Percentiles rank a stretch among this genome's conserved stretches.
phyloP scores from a whole-genome alignment of 257 asterid genomes.

The Knoxia roxburghii region DNA sequence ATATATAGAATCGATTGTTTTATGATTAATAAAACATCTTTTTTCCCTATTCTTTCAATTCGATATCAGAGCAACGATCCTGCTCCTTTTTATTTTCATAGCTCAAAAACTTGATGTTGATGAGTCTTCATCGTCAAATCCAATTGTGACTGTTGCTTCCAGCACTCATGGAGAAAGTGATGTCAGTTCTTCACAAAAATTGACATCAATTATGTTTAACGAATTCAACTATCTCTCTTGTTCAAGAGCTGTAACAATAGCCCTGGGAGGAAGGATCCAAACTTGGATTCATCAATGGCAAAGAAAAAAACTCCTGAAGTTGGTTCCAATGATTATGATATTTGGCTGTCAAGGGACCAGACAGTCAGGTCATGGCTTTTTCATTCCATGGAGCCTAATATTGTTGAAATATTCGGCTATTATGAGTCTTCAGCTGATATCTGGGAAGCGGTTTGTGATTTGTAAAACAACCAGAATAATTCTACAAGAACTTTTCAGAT shows the following conservation, averaged over 20 bases:
- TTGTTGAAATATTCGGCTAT: constrained; percentile 1
- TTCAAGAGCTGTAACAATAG: not conserved
- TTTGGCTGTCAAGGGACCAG: too few species aligned
- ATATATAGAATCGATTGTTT: too few species aligned
- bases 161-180: not conserved
- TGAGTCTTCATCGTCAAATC: too few species aligned
- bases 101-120: too few species aligned
- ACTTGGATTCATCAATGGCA: not conserved
- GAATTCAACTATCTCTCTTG: not conserved
- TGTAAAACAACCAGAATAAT: not conserved
- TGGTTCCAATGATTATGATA: not conserved
- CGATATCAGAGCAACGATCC: too few species aligned
- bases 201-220: not conserved
- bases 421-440: not conserved
- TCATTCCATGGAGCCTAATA: not conserved
- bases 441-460: not conserved
- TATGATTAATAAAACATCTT: too few species aligned
- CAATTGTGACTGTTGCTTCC: too few species aligned
- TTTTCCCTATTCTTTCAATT: too few species aligned
- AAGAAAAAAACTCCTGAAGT: not conserved
- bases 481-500: not conserved
- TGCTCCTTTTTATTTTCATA: too few species aligned
- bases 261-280: not conserved
- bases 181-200: not conserved
- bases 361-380: not conserved